A percentile compares a stretch with the other conserved stretches of the same genome.
Evolutionary conservation across 148 eudicot species (phyloP).

Genomic region (Camellia sinensis): DNA sequence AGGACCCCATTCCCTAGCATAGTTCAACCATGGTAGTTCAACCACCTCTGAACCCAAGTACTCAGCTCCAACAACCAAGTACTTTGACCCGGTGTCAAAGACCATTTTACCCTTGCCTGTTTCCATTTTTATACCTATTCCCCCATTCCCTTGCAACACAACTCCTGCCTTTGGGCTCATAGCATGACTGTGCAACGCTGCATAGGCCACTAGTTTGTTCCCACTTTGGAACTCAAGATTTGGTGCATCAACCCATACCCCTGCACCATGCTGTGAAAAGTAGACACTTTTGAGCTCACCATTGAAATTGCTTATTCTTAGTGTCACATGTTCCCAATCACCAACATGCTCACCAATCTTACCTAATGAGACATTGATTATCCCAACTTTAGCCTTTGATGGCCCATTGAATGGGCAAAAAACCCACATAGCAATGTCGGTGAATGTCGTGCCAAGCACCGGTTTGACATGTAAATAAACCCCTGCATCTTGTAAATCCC

Average conservation of each 20-base stretch:
- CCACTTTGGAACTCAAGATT: constrained; percentile 32
- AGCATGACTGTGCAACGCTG: constrained; percentile 37
- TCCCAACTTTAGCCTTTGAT: constrained; percentile 28
- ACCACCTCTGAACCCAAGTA: constrained; percentile 23
- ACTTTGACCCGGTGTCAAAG: constrained; percentile 30
- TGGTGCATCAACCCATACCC: constrained; percentile 28
- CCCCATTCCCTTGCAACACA: constrained; percentile 23
- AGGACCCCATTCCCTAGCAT: constrained; percentile 44
- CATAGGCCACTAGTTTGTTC: constrained; percentile 29
- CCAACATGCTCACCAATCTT: constrained; percentile 47
- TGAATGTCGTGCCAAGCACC: constrained; percentile 32
- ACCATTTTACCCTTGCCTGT: constrained; percentile 19
- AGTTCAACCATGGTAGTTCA: constrained; percentile 41
- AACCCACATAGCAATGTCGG: constrained; percentile 41
- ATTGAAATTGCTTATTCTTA: constrained; percentile 39
- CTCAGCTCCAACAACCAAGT: constrained; percentile 20
- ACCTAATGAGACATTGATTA: constrained; percentile 24
- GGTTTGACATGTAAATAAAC: constrained; percentile 43
- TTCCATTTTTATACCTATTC: constrained; percentile 32
- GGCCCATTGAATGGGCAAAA: constrained; percentile 52
- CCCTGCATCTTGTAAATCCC: constrained; percentile 25
- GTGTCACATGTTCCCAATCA: constrained; percentile 50
- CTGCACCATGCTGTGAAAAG: constrained; percentile 34
- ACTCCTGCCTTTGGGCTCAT: constrained; percentile 23
- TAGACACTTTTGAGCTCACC: constrained; percentile 35